These are phyloP conservation scores for Saccharomycopsis hybrid DNA, from an alignment of 1,139 yeast genomes.

Conservation along the genomic window DNA sequence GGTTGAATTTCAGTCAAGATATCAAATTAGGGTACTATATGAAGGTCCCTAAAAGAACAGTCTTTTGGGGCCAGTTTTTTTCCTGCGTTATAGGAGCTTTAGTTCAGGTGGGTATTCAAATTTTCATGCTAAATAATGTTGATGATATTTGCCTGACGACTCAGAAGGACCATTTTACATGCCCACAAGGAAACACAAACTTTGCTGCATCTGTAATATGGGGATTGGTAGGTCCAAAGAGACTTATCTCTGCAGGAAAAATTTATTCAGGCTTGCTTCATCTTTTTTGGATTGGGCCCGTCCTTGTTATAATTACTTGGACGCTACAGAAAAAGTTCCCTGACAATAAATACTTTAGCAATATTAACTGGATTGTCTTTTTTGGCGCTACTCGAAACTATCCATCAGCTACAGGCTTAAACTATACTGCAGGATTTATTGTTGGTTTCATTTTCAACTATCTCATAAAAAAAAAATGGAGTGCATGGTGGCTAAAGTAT, in stretches of 20 bases:
- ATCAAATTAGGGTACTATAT: conserved; percentile 60
- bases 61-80: conserved; percentile 50
- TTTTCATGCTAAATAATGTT: conserved; percentile 34
- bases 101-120: conserved; percentile 34
- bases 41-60: conserved; percentile 54
- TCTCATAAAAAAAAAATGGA: conserved; percentile 41
- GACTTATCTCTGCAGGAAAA: conserved; percentile 35
- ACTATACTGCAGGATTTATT: conserved; percentile 31
- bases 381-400: conserved; percentile 43
- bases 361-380: conserved; percentile 42
- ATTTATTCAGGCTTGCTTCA: conserved; percentile 36
- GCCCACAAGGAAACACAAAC: conserved; percentile 44
- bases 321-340: conserved; percentile 43
- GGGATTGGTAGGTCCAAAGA: conserved; percentile 58
- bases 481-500: conserved; percentile 59
- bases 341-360: conserved; percentile 33
- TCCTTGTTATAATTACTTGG: conserved; percentile 41
- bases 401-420: conserved; percentile 51
- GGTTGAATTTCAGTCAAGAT: conserved; percentile 47
- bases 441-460: conserved; percentile 47
- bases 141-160: conserved; percentile 41
- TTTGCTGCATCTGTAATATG: conserved; percentile 54
- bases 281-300: conserved; percentile 43
- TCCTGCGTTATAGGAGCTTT: conserved; percentile 36
- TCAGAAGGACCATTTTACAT: conserved; percentile 41